Percentiles rank a stretch among this genome's conserved stretches.
phyloP scores from a whole-genome alignment of 2,329 filamentous ascomycete genomes.

The Fusarium heterosporum region DNA sequence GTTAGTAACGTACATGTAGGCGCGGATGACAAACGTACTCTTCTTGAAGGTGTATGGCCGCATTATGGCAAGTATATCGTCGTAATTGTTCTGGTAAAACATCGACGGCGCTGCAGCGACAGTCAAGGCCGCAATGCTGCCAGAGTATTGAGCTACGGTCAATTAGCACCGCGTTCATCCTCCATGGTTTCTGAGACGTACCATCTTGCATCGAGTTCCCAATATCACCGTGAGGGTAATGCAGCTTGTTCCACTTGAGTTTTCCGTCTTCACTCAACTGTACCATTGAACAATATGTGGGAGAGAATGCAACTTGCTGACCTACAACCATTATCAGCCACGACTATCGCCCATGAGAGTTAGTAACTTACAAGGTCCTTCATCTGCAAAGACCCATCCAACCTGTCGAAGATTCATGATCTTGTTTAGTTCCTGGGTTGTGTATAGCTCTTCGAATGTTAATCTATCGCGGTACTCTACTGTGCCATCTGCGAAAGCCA shows the following conservation, averaged over 20 bases:
- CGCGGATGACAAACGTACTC: conserved; percentile 36
- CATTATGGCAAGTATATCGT: conserved; percentile 79
- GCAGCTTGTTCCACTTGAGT: conserved; percentile 68
- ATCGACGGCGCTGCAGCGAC: conserved; percentile 61
- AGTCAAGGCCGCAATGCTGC: conserved; percentile 71
- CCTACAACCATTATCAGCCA: conserved; percentile 53
- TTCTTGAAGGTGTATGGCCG: conserved; percentile 58
- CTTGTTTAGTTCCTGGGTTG: conserved; percentile 71
- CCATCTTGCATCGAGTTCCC: conserved; percentile 62
- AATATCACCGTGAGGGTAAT: conserved; percentile 62
- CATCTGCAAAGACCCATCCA: conserved; percentile 78
- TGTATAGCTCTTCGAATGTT: conserved; percentile 76
- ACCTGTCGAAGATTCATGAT: conserved; percentile 80
- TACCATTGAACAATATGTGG: conserved; percentile 68
- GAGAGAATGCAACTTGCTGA: conserved; percentile 70
- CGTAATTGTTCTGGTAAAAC: conserved; percentile 65
- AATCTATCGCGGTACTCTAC: conserved; percentile 83
- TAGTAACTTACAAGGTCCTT: conserved; percentile 68
- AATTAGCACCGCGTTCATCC: conserved; percentile 22
- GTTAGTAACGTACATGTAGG: conserved; percentile 28
- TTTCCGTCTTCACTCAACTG: conserved; percentile 70
- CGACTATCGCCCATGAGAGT: neutral
- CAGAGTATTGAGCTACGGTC: conserved; percentile 63
- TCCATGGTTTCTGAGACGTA: conserved; percentile 45
- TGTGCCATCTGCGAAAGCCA: conserved; percentile 83